phyloP scores from a whole-genome alignment of 352 stramenopile genomes.

The Globisporangium heterothallicum region DNA sequence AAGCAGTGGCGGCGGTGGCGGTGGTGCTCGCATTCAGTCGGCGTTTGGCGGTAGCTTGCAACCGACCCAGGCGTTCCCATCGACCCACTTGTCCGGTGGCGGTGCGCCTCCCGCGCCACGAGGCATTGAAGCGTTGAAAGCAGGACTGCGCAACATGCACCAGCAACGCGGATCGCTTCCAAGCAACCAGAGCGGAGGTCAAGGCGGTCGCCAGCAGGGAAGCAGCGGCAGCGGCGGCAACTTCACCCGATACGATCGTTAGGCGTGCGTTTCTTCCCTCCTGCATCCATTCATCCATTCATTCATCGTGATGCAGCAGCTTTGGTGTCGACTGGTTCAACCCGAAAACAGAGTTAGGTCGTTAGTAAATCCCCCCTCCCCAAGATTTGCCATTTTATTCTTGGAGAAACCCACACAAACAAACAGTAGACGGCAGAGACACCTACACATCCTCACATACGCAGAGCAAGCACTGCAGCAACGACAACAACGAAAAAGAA shows the following conservation, averaged over 20 bases:
- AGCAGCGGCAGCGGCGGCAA: constrained; percentile 11
- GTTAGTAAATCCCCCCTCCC: too few relatives aligned
- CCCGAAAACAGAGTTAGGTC: constrained; percentile 4
- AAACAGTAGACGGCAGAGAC: neutral
- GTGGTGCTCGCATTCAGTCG: constrained; percentile 51
- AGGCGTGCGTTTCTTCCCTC: constrained; percentile 7
- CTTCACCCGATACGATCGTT: constrained; percentile 52
- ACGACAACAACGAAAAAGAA: too few relatives aligned
- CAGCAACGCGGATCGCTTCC: constrained; percentile 46
- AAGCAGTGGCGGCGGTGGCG: constrained; percentile 3
- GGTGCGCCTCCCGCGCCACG: constrained; percentile 31
- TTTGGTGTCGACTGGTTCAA: too few relatives aligned
- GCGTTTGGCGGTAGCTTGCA: constrained; percentile 55
- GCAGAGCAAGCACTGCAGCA: too few relatives aligned
- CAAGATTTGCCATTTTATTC: neutral
- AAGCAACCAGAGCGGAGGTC: constrained; percentile 9
- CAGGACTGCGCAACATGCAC: constrained; percentile 82
- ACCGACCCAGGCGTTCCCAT: constrained; percentile 34
- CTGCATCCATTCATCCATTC: neutral
- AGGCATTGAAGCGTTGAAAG: constrained; percentile 70
- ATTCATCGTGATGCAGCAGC: too few relatives aligned
- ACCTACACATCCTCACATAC: too few relatives aligned
- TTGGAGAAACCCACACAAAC: neutral
- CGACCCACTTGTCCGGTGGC: constrained; percentile 20
- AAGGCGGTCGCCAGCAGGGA: constrained; percentile 9